Evolutionary conservation across 75 land plant genomes (phyloP).

Genomic region (Picea glauca): DNA sequence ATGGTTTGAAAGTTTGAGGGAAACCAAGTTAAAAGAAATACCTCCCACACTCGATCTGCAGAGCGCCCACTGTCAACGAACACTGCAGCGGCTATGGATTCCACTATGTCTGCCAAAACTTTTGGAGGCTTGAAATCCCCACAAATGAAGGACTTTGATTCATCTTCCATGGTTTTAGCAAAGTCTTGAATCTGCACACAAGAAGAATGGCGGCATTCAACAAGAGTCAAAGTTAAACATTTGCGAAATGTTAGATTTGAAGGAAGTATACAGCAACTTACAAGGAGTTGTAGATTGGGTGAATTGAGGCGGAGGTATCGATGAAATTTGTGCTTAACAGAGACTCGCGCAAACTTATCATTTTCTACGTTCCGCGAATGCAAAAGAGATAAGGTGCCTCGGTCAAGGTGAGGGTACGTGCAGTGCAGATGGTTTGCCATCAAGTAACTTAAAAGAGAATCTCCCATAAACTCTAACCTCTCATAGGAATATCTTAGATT

Average conservation of each 20-base stretch:
- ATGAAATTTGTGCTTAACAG: slow-evolving; percentile 33
- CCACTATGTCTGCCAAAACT: slow-evolving; percentile 85
- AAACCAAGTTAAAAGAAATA: slow-evolving; percentile 1
- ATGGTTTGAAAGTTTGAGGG: too few relatives aligned
- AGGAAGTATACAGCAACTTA: slow-evolving; percentile 6
- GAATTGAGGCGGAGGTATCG: slow-evolving; percentile 26
- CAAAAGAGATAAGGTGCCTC: slow-evolving; percentile 37
- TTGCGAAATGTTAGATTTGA: background rate
- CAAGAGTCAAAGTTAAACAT: too few relatives aligned
- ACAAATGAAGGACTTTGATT: background rate
- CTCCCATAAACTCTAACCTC: slow-evolving; percentile 52
- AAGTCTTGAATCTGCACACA: too few relatives aligned
- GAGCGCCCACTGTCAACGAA: slow-evolving; percentile 58
- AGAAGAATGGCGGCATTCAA: too few relatives aligned
- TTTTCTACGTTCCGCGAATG: slow-evolving; percentile 42
- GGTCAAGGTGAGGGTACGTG: slow-evolving; percentile 24
- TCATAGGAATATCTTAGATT: slow-evolving; percentile 16
- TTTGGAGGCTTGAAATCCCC: slow-evolving; percentile 10
- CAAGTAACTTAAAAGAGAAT: slow-evolving; percentile 37
- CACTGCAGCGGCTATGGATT: slow-evolving; percentile 92
- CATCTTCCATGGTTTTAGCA: background rate
- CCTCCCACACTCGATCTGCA: slow-evolving; percentile 54
- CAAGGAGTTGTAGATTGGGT: slow-evolving; percentile 24
- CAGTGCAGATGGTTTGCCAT: slow-evolving; percentile 24
- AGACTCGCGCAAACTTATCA: slow-evolving; percentile 51